phyloP scores from a whole-genome alignment of 1,284 basidiomycete genomes.

The Leccinum ponderosum region DNA sequence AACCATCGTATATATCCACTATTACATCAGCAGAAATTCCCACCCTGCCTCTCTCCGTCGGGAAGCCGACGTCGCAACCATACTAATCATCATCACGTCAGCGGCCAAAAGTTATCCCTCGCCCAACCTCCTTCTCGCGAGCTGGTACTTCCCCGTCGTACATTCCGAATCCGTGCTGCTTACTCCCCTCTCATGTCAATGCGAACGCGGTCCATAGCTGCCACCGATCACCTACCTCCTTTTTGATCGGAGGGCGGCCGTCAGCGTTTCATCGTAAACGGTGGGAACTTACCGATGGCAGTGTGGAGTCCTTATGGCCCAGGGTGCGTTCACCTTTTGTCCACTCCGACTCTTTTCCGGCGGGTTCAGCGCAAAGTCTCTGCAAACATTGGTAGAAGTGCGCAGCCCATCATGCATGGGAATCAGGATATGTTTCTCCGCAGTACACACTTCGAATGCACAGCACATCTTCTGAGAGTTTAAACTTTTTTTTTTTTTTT shows the following conservation, averaged over 20 bases:
- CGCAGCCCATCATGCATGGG: conserved; percentile 7
- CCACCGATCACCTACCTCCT: conserved; percentile 29
- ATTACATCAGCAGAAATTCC: conserved; percentile 37
- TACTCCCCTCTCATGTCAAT: conserved; percentile 12
- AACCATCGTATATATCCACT: conserved; percentile 36
- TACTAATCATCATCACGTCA: conserved; percentile 29
- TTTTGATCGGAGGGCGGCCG: conserved; percentile 27
- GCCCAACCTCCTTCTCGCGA: background rate
- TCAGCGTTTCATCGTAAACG: conserved; percentile 7
- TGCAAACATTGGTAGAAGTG: conserved; percentile 1
- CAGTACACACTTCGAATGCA: conserved; percentile 3
- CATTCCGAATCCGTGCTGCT: background rate
- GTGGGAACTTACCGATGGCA: conserved; percentile 6
- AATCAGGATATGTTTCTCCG: conserved; percentile 10
- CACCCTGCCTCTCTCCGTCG: conserved; percentile 29
- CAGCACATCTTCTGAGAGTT: background rate
- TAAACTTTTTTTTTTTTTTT: background rate
- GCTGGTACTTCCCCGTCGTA: background rate
- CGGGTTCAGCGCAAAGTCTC: background rate
- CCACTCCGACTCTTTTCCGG: background rate
- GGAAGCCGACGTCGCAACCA: conserved; percentile 15
- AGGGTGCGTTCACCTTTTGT: background rate
- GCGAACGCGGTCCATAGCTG: conserved; percentile 23
- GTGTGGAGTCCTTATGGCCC: conserved; percentile 3
- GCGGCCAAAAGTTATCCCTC: background rate